Evolutionary conservation across 768 basidiomycete species (phyloP).

Genomic region (Lactifluus piperatus): DNA sequence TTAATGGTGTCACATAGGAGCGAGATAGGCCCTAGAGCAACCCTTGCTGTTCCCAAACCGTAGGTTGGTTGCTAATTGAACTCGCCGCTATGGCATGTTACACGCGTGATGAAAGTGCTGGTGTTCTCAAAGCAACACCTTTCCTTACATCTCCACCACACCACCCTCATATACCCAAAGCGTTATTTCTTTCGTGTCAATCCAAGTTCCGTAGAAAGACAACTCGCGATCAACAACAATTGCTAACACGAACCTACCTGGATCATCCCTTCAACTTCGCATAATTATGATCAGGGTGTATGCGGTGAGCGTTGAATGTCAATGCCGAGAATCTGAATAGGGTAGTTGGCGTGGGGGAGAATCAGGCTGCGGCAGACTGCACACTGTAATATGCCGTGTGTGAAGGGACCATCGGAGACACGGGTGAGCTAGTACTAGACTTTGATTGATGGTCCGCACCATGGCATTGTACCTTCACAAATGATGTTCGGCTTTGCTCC

Average conservation of each 20-base stretch:
- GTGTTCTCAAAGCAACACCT: constrained; percentile 22
- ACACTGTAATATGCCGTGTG: constrained; percentile 31
- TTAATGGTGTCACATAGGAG: background rate
- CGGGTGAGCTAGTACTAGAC: background rate
- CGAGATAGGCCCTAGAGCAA: background rate
- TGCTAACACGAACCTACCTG: constrained; percentile 38
- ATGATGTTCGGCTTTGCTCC: constrained; percentile 25
- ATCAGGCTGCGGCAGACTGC: constrained; percentile 45
- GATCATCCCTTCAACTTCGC: constrained; percentile 62
- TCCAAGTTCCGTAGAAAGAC: constrained; percentile 40
- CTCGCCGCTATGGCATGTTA: background rate
- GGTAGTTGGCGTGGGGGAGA: constrained; percentile 58
- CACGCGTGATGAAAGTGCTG: background rate
- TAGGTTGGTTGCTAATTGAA: background rate
- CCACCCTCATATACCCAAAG: constrained; percentile 55
- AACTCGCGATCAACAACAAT: constrained; percentile 43
- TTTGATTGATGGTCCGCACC: background rate
- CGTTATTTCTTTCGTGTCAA: constrained; percentile 31
- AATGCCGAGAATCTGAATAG: constrained; percentile 83
- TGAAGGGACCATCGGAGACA: background rate
- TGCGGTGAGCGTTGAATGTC: constrained; percentile 78
- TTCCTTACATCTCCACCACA: constrained; percentile 62
- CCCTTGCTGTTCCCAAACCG: background rate
- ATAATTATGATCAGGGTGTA: constrained; percentile 75
- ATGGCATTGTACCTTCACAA: constrained; percentile 47